Conservation (phyloP, 2,329 filamentous ascomycete species). For the Hypoxylon sp. region DNA sequence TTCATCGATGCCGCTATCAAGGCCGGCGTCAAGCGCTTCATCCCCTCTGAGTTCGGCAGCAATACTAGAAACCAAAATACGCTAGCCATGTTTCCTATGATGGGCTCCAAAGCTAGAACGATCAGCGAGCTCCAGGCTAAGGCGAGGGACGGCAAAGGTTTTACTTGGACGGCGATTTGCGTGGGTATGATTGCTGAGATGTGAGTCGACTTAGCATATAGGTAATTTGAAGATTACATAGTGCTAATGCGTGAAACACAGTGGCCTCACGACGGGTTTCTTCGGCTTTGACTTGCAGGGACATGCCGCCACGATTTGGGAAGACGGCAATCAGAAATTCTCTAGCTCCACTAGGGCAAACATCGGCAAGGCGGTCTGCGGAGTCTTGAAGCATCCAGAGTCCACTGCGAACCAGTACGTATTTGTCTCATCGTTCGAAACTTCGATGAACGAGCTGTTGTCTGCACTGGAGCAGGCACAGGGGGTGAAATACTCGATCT, state of each 20-base stretch:
- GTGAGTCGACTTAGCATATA: not conserved
- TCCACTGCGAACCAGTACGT: slow-evolving; percentile 6
- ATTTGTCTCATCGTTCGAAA: slow-evolving; percentile 13
- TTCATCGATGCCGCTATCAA: slow-evolving; percentile 9
- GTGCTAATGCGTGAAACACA: not conserved
- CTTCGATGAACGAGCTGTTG: slow-evolving; percentile 12
- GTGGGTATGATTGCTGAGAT: not conserved
- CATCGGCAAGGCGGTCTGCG: not conserved
- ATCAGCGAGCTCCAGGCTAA: slow-evolving; percentile 4
- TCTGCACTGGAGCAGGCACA: slow-evolving; percentile 10
- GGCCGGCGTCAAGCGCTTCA: slow-evolving; percentile 9
- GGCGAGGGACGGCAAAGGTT: not conserved
- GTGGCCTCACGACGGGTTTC: slow-evolving; percentile 7
- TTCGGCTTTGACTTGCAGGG: slow-evolving; percentile 10
- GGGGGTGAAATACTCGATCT: not conserved
- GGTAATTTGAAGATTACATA: too few relatives aligned
- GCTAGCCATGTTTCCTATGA: slow-evolving; percentile 12
- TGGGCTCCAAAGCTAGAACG: not conserved
- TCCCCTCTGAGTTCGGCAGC: slow-evolving; percentile 8
- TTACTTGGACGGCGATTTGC: slow-evolving; percentile 7
- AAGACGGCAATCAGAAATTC: slow-evolving; percentile 8
- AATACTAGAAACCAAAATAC: slow-evolving; percentile 8
- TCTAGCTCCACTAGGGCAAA: slow-evolving; percentile 3
- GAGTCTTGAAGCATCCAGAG: slow-evolving; percentile 7
- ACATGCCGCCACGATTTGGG: slow-evolving; percentile 9